A percentile compares a stretch with the other conserved stretches of the same genome.
phyloP scores from a whole-genome alignment of 306 rosid species.

The Cucurbita moschata region DNA sequence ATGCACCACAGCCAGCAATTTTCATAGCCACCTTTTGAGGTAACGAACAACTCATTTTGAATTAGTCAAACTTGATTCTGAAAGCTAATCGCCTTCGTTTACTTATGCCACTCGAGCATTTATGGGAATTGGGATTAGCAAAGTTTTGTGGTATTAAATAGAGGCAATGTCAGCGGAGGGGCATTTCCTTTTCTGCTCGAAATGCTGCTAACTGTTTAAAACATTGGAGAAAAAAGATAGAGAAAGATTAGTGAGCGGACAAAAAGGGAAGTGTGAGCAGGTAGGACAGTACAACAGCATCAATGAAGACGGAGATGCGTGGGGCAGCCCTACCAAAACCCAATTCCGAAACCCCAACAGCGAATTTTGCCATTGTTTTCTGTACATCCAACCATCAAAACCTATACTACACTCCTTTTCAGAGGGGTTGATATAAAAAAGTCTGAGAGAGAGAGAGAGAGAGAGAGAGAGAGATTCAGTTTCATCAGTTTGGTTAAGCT shows the following conservation, averaged over 20 bases:
- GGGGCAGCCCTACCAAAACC: conserved; percentile 5
- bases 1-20: neutral
- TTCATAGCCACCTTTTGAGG: neutral
- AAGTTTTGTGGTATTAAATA: neutral
- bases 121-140: neutral
- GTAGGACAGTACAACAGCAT: conserved; percentile 22
- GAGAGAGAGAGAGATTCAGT: neutral
- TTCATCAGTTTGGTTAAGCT: conserved; percentile 40
- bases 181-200: neutral
- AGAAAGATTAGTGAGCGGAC: neutral
- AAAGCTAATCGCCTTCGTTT: neutral
- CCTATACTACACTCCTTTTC: conserved; percentile 3
- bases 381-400: neutral
- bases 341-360: neutral
- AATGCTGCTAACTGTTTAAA: neutral
- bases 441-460: neutral
- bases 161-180: neutral
- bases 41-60: neutral
- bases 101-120: neutral
- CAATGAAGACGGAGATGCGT: neutral
- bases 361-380: conserved; percentile 4
- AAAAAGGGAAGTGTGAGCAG: conserved; percentile 18
- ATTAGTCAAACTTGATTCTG: neutral
- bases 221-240: neutral
- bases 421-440: neutral